Evolutionary conservation across 352 stramenopile species (phyloP), one percentile per base, ranked within the genome.

Genomic region (Globisporangium recalcitrans): DNA sequence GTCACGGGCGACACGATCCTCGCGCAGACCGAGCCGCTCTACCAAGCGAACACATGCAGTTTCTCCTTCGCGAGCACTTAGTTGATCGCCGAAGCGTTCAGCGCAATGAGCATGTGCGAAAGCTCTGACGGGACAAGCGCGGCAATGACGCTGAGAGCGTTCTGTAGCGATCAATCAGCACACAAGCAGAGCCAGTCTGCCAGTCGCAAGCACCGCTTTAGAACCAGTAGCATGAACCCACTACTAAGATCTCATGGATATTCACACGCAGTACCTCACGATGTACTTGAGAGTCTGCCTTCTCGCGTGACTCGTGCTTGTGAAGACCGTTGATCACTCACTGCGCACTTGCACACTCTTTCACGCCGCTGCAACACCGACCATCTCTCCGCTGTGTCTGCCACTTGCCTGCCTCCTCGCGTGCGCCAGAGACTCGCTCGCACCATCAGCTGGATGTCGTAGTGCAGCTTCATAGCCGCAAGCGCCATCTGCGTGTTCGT

Each of bases 391-490:
- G n/a, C n/a, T n/a, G n/a, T n/a, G n/a, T n/a, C n/a, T n/a, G n/a
- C n/a, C n/a, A n/a, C 11, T 7, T 48, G 38, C 6, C 38, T 22
- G 13, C 46, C 19, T 42, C 51, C 21, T 57, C 51, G 44, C 29
- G 44, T 26, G 51, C 44, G 51, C n/a, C 14, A 36, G n/a, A 51
- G 29, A 29, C 49, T 65, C 38, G 59, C 51, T 16, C 59, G 59
- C 26, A 59, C 29, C 49, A 65, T 40, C 6, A 57, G 42, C 38
- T 74, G 62, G 48, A 86, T 58, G 9, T 75, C 70, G 60, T 85
- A 92, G 58, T 90, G 81, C 49, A 92, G 61, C 63, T 90, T 70
- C 29, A 92, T 44, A 13, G 81, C 77, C 24, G 80, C 56, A 52
- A 88, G 61, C 11, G 79, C 75, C 52, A 87, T 85, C 46, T 62